Base-by-base conservation (phyloP, 1,284 basidiomycete genomes). In the Bjerkandera adusta region DNA sequence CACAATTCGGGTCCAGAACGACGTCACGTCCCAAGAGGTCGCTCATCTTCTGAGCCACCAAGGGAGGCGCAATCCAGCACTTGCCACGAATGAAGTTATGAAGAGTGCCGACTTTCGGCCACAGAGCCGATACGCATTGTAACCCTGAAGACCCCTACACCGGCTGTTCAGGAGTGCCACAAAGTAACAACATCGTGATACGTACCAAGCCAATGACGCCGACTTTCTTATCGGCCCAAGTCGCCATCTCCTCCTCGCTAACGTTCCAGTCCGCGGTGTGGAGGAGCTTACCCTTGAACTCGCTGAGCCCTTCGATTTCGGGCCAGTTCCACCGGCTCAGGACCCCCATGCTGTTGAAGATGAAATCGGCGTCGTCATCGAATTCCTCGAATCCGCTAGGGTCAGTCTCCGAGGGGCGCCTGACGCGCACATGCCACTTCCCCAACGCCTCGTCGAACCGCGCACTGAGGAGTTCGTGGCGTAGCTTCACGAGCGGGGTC, bases 151-250 rank as follows among this genome's bases (percentile, higher is more conserved):
- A 82, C 1, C 83, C 81, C 81, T 81, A 30, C 5, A 30, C 27
- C n/a, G 7, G 18, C 20, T 10, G 16, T 10, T n/a, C 10, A n/a
- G n/a, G 26, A 12, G 2, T 5, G 11, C 33, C 15, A 52, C 34
- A 41, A 22, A 18, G 13, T 13, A 27, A 33, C 34, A 26, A 5
- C 10, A 7, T 26, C 8, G 10, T 7, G 34, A 7, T 11, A 60
- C 73, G 52, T 57, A 79, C 79, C 12, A 77, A 72, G 13, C 82
- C 81, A 45, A 84, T 77, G 5, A 85, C 73, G 3, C 73, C 82
- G 16, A 84, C 75, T n/a, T 50, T 66, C 63, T 83, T 83, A 42
- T 76, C 71, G 24, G 62, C 63, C 75, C 80, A 80, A 10, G 67
- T 67, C 48, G 69, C 68, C 10, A 75, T 69, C 1, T 64, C 69